phyloP scores from a whole-genome alignment of 2,329 filamentous ascomycete species.

The Purpureocillium lavendulum region DNA sequence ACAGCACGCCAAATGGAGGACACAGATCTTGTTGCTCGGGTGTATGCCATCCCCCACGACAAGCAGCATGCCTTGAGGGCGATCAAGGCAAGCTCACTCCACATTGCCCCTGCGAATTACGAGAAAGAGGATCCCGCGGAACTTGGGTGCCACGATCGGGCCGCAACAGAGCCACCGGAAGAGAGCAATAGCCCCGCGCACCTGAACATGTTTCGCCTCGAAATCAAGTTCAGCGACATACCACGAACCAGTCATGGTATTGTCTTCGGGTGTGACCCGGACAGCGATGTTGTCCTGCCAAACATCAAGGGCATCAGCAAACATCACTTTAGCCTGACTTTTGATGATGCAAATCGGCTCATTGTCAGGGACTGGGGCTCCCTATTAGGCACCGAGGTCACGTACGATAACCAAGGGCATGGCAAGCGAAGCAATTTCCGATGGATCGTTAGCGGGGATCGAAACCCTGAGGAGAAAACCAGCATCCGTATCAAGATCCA shows the following conservation, averaged over 20 bases:
- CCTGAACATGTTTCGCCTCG: conserved; percentile 3
- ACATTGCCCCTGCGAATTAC: not conserved
- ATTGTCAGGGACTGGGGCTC: conserved; percentile 14
- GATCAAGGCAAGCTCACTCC: not conserved
- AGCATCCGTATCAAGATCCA: conserved; percentile 7
- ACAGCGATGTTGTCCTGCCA: conserved; percentile 10
- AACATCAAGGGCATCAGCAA: conserved; percentile 4
- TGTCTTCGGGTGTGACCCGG: conserved; percentile 8
- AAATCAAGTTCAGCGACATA: conserved; percentile 8
- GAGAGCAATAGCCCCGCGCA: not conserved
- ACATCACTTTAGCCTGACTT: conserved; percentile 12
- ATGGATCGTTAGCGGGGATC: conserved; percentile 14
- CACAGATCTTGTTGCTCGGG: conserved; percentile 3
- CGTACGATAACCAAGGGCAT: conserved; percentile 9
- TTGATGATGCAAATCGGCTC: conserved; percentile 9
- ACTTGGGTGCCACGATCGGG: conserved; percentile 1
- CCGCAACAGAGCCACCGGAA: conserved; percentile 5
- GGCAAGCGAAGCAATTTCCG: conserved; percentile 11
- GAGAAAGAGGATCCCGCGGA: not conserved
- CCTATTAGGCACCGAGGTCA: conserved; percentile 13
- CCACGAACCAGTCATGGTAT: conserved; percentile 8
- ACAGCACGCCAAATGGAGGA: no score
- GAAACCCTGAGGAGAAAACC: not conserved
- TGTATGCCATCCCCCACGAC: not conserved
- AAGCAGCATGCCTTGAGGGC: not conserved